phyloP scores from a whole-genome alignment of 148 eudicot species.

The Chenopodium berlandieri region DNA sequence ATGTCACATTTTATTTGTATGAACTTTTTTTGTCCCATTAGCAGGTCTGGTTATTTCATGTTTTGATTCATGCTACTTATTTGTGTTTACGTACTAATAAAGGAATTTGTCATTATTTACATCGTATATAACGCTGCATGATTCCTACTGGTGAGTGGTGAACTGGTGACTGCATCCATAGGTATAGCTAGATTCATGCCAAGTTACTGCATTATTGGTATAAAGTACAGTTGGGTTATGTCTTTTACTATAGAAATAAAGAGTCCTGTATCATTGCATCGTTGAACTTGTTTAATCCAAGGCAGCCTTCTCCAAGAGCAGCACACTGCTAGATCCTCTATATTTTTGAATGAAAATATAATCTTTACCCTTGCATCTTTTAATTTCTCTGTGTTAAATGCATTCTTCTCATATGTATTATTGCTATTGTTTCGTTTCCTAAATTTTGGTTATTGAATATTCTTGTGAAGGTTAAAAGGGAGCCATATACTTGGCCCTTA shows the following conservation, averaged over 20 bases:
- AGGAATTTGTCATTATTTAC: neutral
- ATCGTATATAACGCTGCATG: neutral
- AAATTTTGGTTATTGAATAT: neutral
- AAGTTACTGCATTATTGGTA: neutral
- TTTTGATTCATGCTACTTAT: conserved; percentile 6
- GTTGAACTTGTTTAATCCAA: neutral
- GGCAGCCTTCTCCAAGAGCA: neutral
- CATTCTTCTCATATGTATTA: neutral
- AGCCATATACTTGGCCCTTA: neutral
- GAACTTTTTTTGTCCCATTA: neutral
- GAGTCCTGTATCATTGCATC: neutral
- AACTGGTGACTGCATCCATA: neutral
- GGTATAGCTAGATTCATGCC: neutral
- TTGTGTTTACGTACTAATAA: neutral
- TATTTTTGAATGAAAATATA: neutral
- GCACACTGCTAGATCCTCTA: neutral
- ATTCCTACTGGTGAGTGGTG: neutral
- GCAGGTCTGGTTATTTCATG: neutral
- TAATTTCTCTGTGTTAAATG: neutral
- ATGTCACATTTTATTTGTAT: neutral
- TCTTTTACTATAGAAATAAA: neutral
- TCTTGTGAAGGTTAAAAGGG: neutral
- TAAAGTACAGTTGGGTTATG: neutral
- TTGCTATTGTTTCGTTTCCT: neutral
- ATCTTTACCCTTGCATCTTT: neutral